Percentiles rank a stretch among this genome's conserved stretches.
These are phyloP conservation scores for Phytophthora macrochlamydospora DNA, from an alignment of 352 stramenopile species.

Conservation along the genomic window DNA sequence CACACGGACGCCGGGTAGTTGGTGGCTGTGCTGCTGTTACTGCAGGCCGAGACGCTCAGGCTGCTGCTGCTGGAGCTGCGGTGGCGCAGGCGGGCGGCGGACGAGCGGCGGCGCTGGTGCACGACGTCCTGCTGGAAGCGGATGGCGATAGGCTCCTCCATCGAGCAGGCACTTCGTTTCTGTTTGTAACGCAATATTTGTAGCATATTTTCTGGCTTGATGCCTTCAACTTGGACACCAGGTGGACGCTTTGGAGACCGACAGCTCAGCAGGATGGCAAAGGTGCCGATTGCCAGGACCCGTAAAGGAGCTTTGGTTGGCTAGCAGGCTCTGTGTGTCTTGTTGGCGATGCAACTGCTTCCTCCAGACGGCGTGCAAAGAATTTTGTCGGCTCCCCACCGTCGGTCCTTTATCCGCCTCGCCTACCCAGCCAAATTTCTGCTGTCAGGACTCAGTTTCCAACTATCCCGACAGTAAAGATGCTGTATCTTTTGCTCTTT, in stretches of 20 bases:
- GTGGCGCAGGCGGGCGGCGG: constrained; percentile 17
- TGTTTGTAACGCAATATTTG: background rate
- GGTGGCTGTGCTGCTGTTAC: constrained; percentile 32
- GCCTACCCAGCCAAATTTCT: too few species aligned
- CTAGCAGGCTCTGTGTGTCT: too few species aligned
- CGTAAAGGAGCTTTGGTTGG: background rate
- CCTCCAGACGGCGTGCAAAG: background rate
- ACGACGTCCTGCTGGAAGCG: constrained; percentile 20
- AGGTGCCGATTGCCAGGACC: background rate
- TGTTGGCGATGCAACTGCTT: too few species aligned
- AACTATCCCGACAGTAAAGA: too few species aligned
- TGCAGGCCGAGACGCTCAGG: constrained; percentile 44
- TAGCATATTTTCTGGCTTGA: background rate
- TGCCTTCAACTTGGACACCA: background rate
- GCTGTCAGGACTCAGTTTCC: too few species aligned
- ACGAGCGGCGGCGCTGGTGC: constrained; percentile 19
- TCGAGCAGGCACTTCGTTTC: background rate
- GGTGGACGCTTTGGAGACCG: too few species aligned
- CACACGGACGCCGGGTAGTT: constrained; percentile 19
- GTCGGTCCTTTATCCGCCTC: too few species aligned
- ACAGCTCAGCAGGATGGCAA: too few species aligned
- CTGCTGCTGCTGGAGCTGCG: constrained; percentile 36
- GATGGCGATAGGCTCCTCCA: constrained; percentile 24
- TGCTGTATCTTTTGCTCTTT: background rate
- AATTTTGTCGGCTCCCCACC: too few species aligned